phyloP scores from a whole-genome alignment of 495 filamentous ascomycete genomes.

The Letharia lupina region DNA sequence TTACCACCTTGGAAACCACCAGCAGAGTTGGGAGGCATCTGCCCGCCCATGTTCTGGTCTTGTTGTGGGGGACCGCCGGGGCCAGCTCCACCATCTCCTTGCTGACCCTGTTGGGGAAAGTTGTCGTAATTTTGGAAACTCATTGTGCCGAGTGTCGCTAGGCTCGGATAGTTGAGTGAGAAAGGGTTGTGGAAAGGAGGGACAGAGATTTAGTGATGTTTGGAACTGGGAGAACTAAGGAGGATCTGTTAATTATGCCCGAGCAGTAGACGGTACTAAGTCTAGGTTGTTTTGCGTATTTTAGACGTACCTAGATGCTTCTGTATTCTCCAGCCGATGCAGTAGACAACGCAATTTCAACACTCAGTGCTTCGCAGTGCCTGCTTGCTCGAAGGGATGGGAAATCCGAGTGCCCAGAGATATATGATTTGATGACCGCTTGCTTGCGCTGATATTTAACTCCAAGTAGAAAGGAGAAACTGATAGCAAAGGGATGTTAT shows the following conservation, averaged over 20 bases:
- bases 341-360: conserved; percentile 11
- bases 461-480: conserved; percentile 6
- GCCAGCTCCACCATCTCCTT: conserved; percentile 43
- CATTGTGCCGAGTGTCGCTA: conserved; percentile 24
- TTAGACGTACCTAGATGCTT: conserved; percentile 4
- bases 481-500: neutral
- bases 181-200: conserved; percentile 12
- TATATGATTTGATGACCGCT: conserved; percentile 4
- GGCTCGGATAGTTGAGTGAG: conserved; percentile 17
- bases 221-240: neutral
- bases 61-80: conserved; percentile 45
- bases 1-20: conserved; percentile 47
- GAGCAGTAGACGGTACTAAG: neutral
- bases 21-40: conserved; percentile 40
- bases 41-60: conserved; percentile 35
- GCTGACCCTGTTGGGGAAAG: conserved; percentile 46
- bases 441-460: conserved; percentile 11
- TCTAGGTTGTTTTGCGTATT: neutral
- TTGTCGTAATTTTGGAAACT: conserved; percentile 55
- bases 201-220: neutral
- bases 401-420: conserved; percentile 13
- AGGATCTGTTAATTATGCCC: neutral
- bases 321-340: conserved; percentile 1
- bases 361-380: conserved; percentile 13
- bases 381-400: conserved; percentile 7